These are phyloP conservation scores for Tricholoma flavovirens DNA, from an alignment of 768 basidiomycete genomes.

Conservation along the genomic window DNA sequence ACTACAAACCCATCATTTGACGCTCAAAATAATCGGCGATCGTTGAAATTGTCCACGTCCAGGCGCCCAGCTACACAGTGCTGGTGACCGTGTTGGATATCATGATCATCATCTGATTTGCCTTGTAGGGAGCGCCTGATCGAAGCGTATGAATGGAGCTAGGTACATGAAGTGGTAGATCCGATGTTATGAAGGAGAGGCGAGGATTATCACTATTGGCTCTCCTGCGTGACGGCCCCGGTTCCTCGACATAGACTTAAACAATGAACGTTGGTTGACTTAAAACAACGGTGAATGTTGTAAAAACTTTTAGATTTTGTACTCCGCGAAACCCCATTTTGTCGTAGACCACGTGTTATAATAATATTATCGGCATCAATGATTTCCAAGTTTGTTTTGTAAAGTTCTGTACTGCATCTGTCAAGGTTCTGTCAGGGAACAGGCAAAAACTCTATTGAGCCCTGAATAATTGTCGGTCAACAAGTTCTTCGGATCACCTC, in stretches of 20 bases:
- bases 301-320: not conserved
- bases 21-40: too few relatives aligned
- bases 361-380: slow-evolving; percentile 3
- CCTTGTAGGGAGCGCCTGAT: not conserved
- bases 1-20: too few relatives aligned
- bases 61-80: too few relatives aligned
- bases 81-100: too few relatives aligned
- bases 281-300: too few relatives aligned
- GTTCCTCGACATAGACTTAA: too few relatives aligned
- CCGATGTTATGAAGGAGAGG: not conserved
- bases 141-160: not conserved
- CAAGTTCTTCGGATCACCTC: slow-evolving; percentile 1
- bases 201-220: too few relatives aligned
- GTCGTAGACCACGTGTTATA: slow-evolving; percentile 10
- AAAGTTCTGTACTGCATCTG: not conserved
- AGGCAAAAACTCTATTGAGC: slow-evolving; percentile 18
- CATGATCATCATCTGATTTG: not conserved
- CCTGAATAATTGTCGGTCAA: slow-evolving; percentile 10
- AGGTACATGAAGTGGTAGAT: slow-evolving; percentile 3
- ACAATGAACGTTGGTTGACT: too few relatives aligned
- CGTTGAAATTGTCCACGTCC: too few relatives aligned
- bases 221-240: too few relatives aligned
- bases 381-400: slow-evolving; percentile 6
- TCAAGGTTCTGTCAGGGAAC: slow-evolving; percentile 13
- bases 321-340: slow-evolving; percentile 1